Percentiles rank a stretch among this genome's conserved stretches.
These are phyloP conservation scores for Cryptococcus depauperatus DNA, from an alignment of 1,284 basidiomycete genomes.

Conservation along the genomic window DNA sequence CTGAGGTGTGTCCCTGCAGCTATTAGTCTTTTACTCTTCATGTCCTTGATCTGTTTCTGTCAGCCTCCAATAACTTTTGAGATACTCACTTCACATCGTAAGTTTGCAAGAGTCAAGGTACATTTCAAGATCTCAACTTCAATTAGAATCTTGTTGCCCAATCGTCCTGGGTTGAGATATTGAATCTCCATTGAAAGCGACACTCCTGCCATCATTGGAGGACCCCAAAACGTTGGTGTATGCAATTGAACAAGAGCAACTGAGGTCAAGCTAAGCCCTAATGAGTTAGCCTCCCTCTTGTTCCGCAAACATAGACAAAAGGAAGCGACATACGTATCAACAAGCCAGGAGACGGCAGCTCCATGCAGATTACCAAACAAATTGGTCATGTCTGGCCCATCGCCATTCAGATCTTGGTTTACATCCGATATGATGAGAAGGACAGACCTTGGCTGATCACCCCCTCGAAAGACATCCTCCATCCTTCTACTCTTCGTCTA, in stretches of 20 bases:
- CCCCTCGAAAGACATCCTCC: neutral
- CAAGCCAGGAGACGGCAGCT: constrained; percentile 32
- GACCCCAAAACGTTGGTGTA: constrained; percentile 37
- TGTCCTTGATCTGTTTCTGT: constrained; percentile 10
- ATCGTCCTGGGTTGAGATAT: constrained; percentile 24
- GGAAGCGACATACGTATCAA: constrained; percentile 32
- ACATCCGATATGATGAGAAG: neutral
- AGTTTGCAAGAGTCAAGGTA: constrained; percentile 9
- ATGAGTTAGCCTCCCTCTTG: too few species aligned
- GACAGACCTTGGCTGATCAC: neutral
- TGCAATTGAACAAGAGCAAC: constrained; percentile 19
- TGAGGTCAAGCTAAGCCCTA: constrained; percentile 18
- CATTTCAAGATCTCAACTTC: constrained; percentile 15
- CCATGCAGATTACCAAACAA: constrained; percentile 29
- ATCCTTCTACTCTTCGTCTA: neutral
- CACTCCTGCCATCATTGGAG: constrained; percentile 33
- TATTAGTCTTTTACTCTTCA: constrained; percentile 18
- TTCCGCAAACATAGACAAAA: too few species aligned
- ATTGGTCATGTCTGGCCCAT: constrained; percentile 29
- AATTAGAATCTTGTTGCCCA: constrained; percentile 9
- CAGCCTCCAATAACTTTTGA: neutral
- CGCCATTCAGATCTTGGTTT: neutral
- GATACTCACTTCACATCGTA: constrained; percentile 13
- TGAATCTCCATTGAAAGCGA: constrained; percentile 27
- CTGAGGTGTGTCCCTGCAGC: constrained; percentile 24